These are phyloP conservation scores for Lachancea mirantina DNA, from an alignment of 805 yeast genomes.

Conservation along the genomic window DNA sequence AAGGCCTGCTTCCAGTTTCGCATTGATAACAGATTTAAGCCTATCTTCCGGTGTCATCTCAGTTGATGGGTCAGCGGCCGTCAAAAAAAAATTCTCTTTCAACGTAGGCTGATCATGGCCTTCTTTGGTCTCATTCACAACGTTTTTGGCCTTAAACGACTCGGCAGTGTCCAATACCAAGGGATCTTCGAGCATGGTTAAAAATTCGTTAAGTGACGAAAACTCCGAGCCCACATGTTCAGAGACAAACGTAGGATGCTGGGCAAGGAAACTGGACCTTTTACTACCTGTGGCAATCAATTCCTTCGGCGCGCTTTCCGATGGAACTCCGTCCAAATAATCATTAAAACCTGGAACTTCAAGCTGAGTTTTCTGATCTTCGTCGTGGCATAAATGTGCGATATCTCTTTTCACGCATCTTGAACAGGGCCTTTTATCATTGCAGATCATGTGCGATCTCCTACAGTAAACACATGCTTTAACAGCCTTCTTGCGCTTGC, in stretches of 20 bases:
- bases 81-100: constrained; percentile 83
- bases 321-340: constrained; percentile 12
- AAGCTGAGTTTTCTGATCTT: constrained; percentile 19
- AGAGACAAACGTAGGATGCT: constrained; percentile 75
- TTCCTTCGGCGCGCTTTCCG: constrained; percentile 27
- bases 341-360: constrained; percentile 9
- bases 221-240: constrained; percentile 93
- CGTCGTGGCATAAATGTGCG: constrained; percentile 80
- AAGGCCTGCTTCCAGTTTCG: constrained; percentile 88
- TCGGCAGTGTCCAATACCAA: constrained; percentile 28
- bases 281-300: constrained; percentile 4
- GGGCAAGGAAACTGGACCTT: constrained; percentile 28
- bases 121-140: too few relatives aligned
- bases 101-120: constrained; percentile 63
- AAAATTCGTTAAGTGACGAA: constrained; percentile 79
- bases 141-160: too few relatives aligned
- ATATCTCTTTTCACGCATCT: constrained; percentile 83
- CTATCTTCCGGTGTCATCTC: constrained; percentile 92
- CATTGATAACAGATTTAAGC: constrained; percentile 85
- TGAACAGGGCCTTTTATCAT: constrained; percentile 58
- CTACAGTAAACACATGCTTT: constrained; percentile 85
- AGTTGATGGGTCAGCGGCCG: constrained; percentile 95
- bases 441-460: constrained; percentile 91
- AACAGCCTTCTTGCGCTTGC: constrained; percentile 15
- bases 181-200: constrained; percentile 85